These are phyloP conservation scores for Eucalyptus caleyi DNA, from an alignment of 345 rosid species.

Conservation along the genomic window DNA sequence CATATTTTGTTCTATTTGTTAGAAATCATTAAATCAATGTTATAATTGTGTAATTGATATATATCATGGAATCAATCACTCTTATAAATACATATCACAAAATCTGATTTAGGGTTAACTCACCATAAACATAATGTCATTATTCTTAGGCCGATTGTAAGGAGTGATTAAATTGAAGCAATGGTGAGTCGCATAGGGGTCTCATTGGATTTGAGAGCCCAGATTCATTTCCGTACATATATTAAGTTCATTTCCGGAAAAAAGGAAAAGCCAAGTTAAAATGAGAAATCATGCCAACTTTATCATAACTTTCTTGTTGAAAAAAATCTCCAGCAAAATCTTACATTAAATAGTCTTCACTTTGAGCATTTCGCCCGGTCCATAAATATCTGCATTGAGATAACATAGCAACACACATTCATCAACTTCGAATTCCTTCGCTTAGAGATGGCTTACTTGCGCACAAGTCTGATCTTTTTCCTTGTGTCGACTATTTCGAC, in stretches of 20 bases:
- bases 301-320: neutral
- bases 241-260: neutral
- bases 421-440: neutral
- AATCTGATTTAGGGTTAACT: neutral
- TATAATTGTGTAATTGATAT: neutral
- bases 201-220: neutral
- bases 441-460: neutral
- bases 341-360: neutral
- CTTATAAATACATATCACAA: neutral
- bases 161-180: neutral
- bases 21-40: neutral
- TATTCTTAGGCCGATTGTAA: neutral
- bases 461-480: neutral
- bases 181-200: neutral
- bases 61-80: neutral
- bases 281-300: neutral
- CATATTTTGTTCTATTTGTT: neutral
- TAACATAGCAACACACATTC: neutral
- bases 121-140: neutral
- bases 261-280: neutral
- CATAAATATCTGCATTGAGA: neutral
- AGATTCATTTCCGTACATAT: neutral
- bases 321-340: neutral
- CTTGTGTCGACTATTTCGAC: neutral
- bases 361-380: neutral